Conservation (phyloP, 2,329 filamentous ascomycete species). For the Sordariomycetes sp. region DNA sequence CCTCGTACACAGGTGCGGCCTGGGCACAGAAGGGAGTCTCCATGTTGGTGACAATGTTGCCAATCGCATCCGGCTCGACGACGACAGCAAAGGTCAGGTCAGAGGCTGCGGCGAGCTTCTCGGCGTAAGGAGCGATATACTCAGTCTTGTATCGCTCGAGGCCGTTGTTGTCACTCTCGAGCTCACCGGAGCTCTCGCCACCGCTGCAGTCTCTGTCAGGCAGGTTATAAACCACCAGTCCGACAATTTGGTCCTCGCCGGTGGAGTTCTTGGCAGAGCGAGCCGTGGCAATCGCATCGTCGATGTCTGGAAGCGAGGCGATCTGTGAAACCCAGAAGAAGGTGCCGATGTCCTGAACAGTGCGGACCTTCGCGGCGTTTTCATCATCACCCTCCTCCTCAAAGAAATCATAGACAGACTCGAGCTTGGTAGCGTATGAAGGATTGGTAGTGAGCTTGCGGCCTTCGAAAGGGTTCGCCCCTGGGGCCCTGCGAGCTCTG, state of each 20-base stretch:
- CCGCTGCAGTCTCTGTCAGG: constrained; percentile 35
- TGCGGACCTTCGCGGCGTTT: constrained; percentile 26
- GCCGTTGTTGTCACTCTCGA: constrained; percentile 23
- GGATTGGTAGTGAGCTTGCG: constrained; percentile 37
- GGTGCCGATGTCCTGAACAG: constrained; percentile 27
- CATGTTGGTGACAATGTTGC: constrained; percentile 30
- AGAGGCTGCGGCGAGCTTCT: constrained; percentile 22
- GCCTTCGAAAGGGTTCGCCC: constrained; percentile 33
- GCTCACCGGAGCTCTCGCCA: constrained; percentile 31
- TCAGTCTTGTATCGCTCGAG: constrained; percentile 28
- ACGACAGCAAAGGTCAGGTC: constrained; percentile 32
- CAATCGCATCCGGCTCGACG: constrained; percentile 33
- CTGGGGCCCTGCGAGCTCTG: too few species aligned
- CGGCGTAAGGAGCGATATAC: constrained; percentile 27
- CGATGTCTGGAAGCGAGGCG: constrained; percentile 24
- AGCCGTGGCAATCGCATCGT: constrained; percentile 26
- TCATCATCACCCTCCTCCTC: constrained; percentile 20
- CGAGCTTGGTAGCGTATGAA: constrained; percentile 29
- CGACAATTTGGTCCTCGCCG: constrained; percentile 27
- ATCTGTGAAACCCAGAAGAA: constrained; percentile 33
- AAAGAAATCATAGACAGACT: constrained; percentile 26
- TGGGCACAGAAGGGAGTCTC: constrained; percentile 24
- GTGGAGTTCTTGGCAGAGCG: constrained; percentile 22
- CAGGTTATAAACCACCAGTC: constrained; percentile 34
- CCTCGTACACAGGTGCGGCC: constrained; percentile 26